These are phyloP conservation scores for Sporisorium graminicola DNA, from an alignment of 1,284 basidiomycete species.

Conservation along the genomic window DNA sequence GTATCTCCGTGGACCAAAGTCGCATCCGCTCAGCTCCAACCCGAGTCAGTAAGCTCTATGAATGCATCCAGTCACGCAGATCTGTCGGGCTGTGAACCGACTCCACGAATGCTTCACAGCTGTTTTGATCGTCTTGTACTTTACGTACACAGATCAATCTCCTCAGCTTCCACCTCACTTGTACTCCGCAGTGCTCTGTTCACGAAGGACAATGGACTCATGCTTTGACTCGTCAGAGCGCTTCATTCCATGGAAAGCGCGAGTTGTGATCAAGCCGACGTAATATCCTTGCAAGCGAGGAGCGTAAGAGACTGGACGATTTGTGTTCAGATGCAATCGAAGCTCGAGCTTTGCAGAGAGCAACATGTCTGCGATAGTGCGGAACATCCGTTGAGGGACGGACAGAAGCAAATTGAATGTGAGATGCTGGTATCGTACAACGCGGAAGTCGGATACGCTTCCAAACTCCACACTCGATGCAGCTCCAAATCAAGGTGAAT, in stretches of 20 bases:
- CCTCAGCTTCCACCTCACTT: not conserved
- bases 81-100: not conserved
- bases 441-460: slow-evolving; percentile 5
- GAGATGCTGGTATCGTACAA: not conserved
- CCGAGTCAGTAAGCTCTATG: not conserved
- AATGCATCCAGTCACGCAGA: not conserved
- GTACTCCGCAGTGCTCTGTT: not conserved
- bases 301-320: too few species aligned
- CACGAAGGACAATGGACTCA: not conserved
- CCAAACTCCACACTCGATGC: slow-evolving; percentile 3
- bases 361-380: not conserved
- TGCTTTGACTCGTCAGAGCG: not conserved
- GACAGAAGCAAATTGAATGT: not conserved
- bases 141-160: too few species aligned
- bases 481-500: slow-evolving; percentile 1
- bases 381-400: slow-evolving; percentile 1
- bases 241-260: not conserved
- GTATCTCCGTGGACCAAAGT: not conserved
- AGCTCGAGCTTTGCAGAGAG: not conserved
- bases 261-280: not conserved
- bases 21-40: not conserved
- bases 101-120: not conserved
- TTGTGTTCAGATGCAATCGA: not conserved
- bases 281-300: not conserved
- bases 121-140: not conserved